Base-by-base conservation (phyloP, 306 rosid species). In the Lotus japonicus region DNA sequence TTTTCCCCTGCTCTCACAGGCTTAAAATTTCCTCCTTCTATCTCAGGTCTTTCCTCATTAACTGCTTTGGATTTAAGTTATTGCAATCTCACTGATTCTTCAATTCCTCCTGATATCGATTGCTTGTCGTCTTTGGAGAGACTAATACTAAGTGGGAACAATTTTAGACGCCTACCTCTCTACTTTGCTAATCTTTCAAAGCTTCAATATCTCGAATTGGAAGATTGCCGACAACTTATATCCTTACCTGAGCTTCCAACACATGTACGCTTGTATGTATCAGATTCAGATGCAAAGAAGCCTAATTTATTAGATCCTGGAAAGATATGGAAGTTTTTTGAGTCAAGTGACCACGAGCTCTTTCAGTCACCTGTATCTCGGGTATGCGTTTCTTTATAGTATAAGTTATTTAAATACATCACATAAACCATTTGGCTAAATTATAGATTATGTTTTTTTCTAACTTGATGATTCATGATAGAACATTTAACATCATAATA, bases 301-400 rank as follows among this genome's bases (percentile, higher is more conserved):
- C 62, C 61, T 71, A 13, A 14, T 17, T 14, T 62, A 49, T 38
- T 60, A 21, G 76, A 71, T 50, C 44, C 31, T n/a, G 43, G 55
- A 55, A 50, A 60, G 76, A 13, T 71, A n/a, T 49, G 76, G 76
- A 59, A 60, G 62, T 13, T 59, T 5, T 64, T 64, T 11, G 39
- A 45, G 26, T 13, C 70, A 45, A 7, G 4, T 13, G 55, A 64
- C 23, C 21, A 43, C 1, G 69, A 71, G 65, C 49, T 64, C 28
- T 42, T 64, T 4, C 21, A 42, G 53, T 2, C 39, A 21, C 7
- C 35, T 21, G 53, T 7, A 3, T 17, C 2, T 62, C 53, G 1
- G 4, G 68, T 62, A 43, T 0, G 46, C 11, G 5, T 7, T 31
- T 31, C 5, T 31, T n/a, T n/a, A n/a, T n/a, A n/a, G n/a, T n/a